Evolutionary conservation across 768 basidiomycete species (phyloP).

Genomic region (Psilocybe subaeruginosa): DNA sequence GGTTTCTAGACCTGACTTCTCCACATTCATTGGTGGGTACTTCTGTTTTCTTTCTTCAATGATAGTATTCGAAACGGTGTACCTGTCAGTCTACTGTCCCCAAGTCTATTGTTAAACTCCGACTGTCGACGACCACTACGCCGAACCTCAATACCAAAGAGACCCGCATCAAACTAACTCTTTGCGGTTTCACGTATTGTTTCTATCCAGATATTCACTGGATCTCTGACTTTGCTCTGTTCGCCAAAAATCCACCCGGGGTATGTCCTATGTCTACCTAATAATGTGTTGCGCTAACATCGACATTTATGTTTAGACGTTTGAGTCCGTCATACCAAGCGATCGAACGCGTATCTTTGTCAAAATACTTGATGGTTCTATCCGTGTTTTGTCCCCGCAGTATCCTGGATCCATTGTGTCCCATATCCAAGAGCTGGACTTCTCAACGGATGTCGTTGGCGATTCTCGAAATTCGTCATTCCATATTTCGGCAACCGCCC

Average conservation of each 20-base stretch:
- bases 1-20: slow-evolving; percentile 58
- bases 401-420: slow-evolving; percentile 70
- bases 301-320: slow-evolving; percentile 51
- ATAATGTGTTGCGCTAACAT: neutral
- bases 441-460: slow-evolving; percentile 75
- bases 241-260: slow-evolving; percentile 85
- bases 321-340: slow-evolving; percentile 90
- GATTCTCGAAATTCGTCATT: slow-evolving; percentile 61
- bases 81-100: slow-evolving; percentile 42
- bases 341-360: slow-evolving; percentile 80
- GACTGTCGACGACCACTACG: slow-evolving; percentile 66
- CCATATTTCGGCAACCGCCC: slow-evolving; percentile 46
- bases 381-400: slow-evolving; percentile 59
- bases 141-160: slow-evolving; percentile 75
- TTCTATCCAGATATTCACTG: slow-evolving; percentile 65
- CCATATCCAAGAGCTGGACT: slow-evolving; percentile 66
- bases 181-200: slow-evolving; percentile 67
- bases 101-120: slow-evolving; percentile 59
- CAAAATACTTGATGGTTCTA: slow-evolving; percentile 65
- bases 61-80: neutral
- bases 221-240: slow-evolving; percentile 60
- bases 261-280: slow-evolving; percentile 48
- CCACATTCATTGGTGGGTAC: slow-evolving; percentile 60
- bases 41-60: neutral
- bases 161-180: slow-evolving; percentile 65